A percentile compares a stretch with the other conserved stretches of the same genome.
Conservation (phyloP, 148 eudicot species). For the Chenopodium album region DNA sequence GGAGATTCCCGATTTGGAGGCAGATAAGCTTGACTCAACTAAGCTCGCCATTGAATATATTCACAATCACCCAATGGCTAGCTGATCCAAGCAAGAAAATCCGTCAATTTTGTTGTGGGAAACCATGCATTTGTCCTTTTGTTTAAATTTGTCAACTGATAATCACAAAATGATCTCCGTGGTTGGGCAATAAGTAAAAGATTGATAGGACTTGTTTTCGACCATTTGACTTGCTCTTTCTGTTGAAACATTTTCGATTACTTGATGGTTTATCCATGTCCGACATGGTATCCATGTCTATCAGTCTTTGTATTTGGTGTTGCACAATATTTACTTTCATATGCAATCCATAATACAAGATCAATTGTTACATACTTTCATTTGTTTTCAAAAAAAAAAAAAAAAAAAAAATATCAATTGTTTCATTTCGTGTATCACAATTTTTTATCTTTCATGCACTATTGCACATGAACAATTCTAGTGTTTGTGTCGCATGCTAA, state of each 20-base stretch:
- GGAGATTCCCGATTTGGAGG: slow-evolving; percentile 88
- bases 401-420: too few species aligned
- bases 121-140: slow-evolving; percentile 6
- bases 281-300: neutral
- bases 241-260: slow-evolving; percentile 3
- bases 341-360: too few species aligned
- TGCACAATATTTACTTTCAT: neutral
- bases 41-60: slow-evolving; percentile 80
- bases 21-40: slow-evolving; percentile 72
- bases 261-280: neutral
- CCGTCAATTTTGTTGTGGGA: slow-evolving; percentile 12
- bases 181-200: slow-evolving; percentile 25
- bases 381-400: too few species aligned
- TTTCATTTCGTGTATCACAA: too few species aligned
- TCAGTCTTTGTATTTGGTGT: neutral
- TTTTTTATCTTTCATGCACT: too few species aligned
- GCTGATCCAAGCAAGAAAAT: slow-evolving; percentile 29
- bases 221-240: slow-evolving; percentile 1
- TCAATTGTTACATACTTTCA: too few species aligned
- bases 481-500: too few species aligned
- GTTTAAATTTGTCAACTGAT: slow-evolving; percentile 12
- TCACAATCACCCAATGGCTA: slow-evolving; percentile 78
- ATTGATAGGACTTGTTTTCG: slow-evolving; percentile 6
- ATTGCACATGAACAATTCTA: too few species aligned
- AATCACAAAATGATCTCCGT: neutral